Evolutionary conservation across 1,284 basidiomycete species (phyloP), one percentile per base, ranked within the genome.

Genomic region (Ustilago esculenta): DNA sequence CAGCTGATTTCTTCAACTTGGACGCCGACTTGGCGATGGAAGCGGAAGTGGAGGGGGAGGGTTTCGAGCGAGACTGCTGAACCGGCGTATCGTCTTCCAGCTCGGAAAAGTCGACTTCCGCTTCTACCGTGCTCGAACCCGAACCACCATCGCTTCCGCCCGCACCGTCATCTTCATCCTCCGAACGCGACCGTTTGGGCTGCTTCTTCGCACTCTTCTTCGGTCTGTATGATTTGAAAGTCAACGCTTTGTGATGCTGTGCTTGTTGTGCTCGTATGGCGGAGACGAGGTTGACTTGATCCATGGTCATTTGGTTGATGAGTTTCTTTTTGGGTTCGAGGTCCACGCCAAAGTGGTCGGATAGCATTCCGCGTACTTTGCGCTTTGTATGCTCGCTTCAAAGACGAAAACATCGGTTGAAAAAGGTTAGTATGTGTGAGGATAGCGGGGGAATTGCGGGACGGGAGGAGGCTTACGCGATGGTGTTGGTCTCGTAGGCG

Each of bases 81-180:
- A 43, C 15, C 18, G 56, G 55, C 2, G 35, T 41, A 18, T 70
- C 67, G 17, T 65, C 57, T 43, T 70, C 67, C n/a, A 70, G 57
- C 37, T 70, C 67, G 39, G 52, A 56, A 23, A 65, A 70, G 11
- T 51, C 41, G 21, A 36, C 32, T 9, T 23, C 34, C 20, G 29
- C 33, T 27, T 24, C 29, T n/a, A n/a, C n/a, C n/a, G n/a, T n/a
- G n/a, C n/a, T n/a, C n/a, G n/a, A n/a, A n/a, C n/a, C n/a, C n/a
- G n/a, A n/a, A n/a, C n/a, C n/a, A n/a, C n/a, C n/a, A n/a, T n/a
- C n/a, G n/a, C n/a, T n/a, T n/a, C n/a, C n/a, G n/a, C n/a, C n/a
- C n/a, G n/a, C n/a, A n/a, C n/a, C n/a, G n/a, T 33, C 24, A 3
- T 46, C 30, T 14, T 43, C 50, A 4, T 45, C 41, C 17, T 33